Evolutionary conservation across 177 flowering plant genomes (phyloP), one percentile per base, ranked within the genome.

Genomic region (Vitis hybrid): DNA sequence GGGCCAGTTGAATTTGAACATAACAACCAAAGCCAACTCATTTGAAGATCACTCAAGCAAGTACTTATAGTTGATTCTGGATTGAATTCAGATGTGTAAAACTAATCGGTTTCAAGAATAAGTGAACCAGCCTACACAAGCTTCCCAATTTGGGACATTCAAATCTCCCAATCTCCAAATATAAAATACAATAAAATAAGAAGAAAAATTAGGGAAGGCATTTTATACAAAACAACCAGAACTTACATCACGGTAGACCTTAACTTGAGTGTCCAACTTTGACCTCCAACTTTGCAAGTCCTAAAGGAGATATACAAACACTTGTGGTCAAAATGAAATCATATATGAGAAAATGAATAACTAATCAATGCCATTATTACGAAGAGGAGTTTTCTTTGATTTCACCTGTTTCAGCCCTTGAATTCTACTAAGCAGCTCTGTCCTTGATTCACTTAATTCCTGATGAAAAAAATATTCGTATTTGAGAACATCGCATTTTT

Each of bases 271-370:
- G 65, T 92, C 97, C 65, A 95, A 64, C 73, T 88, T 92, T 2
- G 90, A 88, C 67, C 97, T 86, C 98, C 98, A 95, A 71, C 70
- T 88, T 78, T 91, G 97, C 83, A 95, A 75, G 75, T 95, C 97
- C 97, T 94, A 73, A 70, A 58, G 50, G 44, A 33, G 7, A 9
- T 12, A 55, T 44, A 11, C 47, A 31, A 66, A 47, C 9, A 18
- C 8, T 22, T 24, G 19, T 5, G 19, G 12, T 14, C 11, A 58
- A 57, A 61, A n/a, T 55, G 55, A 59, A 56, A 54, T 1, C 59
- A 75, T n/a, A 12, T 19, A 52, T 38, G 50, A 62, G 17, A 63
- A 20, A 54, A 18, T 18, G 7, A 13, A 54, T 38, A 61, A 54
- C 8, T 59, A 7, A 55, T 12, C 24, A 47, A 57, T 22, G 12